phyloP scores from a whole-genome alignment of 352 stramenopile species.

The Phytopythium vexans region DNA sequence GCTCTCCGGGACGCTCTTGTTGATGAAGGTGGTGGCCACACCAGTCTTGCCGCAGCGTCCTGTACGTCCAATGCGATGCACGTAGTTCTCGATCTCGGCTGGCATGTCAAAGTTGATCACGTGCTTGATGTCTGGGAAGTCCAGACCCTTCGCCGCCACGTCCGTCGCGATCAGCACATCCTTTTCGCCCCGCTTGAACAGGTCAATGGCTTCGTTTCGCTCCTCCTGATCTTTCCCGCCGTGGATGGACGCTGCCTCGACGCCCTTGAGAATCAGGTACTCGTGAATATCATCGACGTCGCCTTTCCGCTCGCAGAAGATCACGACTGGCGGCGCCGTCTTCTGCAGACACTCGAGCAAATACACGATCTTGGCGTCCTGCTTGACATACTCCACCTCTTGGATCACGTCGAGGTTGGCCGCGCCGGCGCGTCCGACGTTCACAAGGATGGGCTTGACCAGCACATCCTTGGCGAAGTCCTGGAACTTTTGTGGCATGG shows the following conservation, averaged over 20 bases:
- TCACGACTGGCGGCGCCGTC: constrained; percentile 96
- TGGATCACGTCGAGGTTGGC: constrained; percentile 99
- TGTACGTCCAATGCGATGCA: constrained; percentile 98
- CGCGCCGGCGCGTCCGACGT: constrained; percentile 96
- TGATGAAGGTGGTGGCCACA: constrained; percentile 99
- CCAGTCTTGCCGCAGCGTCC: constrained; percentile 97
- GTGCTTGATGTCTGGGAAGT: constrained; percentile 99
- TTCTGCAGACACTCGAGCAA: constrained; percentile 99
- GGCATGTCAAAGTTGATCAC: constrained; percentile 99
- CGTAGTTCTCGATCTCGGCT: constrained; percentile 99
- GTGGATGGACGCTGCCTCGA: constrained; percentile 96
- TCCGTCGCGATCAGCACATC: constrained; percentile 99
- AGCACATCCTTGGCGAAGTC: constrained; percentile 97
- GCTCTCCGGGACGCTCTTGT: constrained; percentile 95
- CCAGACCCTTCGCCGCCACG: constrained; percentile 97
- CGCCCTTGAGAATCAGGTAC: constrained; percentile 97
- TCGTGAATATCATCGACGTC: constrained; percentile 99
- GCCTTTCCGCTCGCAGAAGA: constrained; percentile 97
- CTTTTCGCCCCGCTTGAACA: constrained; percentile 94
- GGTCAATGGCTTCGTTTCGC: constrained; percentile 95
- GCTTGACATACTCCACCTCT: constrained; percentile 98
- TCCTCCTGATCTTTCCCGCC: constrained; percentile 98
- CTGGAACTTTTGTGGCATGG: constrained; percentile 99
- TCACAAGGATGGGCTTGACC: constrained; percentile 97
- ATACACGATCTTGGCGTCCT: constrained; percentile 99